These are phyloP conservation scores for Endocalyx cinctus DNA, from an alignment of 2,329 filamentous ascomycete species.

Conservation along the genomic window DNA sequence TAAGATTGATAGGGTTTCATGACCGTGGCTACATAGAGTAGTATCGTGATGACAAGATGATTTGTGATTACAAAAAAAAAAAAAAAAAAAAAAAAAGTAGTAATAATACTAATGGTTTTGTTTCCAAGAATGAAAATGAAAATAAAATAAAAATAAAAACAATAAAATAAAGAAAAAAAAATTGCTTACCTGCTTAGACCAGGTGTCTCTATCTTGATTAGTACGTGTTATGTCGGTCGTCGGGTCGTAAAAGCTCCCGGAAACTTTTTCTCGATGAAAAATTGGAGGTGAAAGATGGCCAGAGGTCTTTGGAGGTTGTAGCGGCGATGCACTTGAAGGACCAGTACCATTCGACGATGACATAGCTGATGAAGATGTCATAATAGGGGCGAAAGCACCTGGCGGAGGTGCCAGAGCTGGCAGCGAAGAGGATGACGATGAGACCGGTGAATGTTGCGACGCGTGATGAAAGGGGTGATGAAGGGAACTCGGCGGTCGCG, in stretches of 20 bases:
- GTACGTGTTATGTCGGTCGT: conserved; percentile 38
- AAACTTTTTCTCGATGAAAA: conserved; percentile 34
- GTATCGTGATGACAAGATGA: too few relatives aligned
- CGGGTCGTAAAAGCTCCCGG: conserved; percentile 41
- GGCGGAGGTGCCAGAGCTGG: conserved; percentile 28
- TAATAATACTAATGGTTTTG: background rate
- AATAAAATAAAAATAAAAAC: conserved; percentile 4
- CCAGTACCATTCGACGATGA: conserved; percentile 24
- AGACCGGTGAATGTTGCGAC: conserved; percentile 18
- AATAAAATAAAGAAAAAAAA: conserved; percentile 6
- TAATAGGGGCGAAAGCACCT: conserved; percentile 26
- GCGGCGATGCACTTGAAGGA: conserved; percentile 27
- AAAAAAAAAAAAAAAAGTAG: conserved; percentile 2
- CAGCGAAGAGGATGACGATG: conserved; percentile 16
- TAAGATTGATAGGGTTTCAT: too few relatives aligned
- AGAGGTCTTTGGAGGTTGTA: conserved; percentile 26
- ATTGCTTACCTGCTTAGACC: conserved; percentile 28
- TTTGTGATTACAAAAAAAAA: conserved; percentile 1
- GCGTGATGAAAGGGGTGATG: conserved; percentile 25
- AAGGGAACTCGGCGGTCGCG: conserved; percentile 18
- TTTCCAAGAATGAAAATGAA: conserved; percentile 5
- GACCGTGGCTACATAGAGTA: too few relatives aligned
- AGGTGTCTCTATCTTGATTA: conserved; percentile 30
- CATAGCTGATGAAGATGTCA: conserved; percentile 26
- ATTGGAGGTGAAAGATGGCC: conserved; percentile 24